Conservation (phyloP, 306 rosid genomes). For the Quercus aquifolioides region DNA sequence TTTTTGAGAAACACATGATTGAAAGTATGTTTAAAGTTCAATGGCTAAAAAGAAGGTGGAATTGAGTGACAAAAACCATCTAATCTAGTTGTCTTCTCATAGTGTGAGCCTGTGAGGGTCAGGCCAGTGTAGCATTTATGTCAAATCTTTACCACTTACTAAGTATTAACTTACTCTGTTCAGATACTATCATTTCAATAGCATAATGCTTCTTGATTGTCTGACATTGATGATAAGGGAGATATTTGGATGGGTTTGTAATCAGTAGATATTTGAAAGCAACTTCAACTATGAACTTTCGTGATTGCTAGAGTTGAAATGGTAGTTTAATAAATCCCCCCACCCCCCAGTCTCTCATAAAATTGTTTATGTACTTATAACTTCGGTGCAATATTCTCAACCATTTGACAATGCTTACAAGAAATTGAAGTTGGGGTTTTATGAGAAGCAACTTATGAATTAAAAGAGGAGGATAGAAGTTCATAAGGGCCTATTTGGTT, state of each 20-base stretch:
- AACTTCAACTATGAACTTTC: not conserved
- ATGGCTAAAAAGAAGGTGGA: not conserved
- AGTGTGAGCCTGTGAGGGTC: not conserved
- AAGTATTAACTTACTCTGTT: not conserved
- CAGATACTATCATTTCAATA: not conserved
- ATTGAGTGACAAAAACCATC: not conserved
- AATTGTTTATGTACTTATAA: no score
- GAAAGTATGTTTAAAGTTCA: no score
- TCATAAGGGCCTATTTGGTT: no score
- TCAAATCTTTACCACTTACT: not conserved
- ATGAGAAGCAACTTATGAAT: no score
- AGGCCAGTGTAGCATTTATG: no score
- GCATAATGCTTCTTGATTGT: conserved; percentile 9
- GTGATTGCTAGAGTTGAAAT: not conserved
- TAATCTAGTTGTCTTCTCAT: not conserved
- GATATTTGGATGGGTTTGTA: not conserved
- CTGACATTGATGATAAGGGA: conserved; percentile 14
- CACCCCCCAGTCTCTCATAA: no score
- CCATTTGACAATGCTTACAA: no score
- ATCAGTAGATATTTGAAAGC: not conserved
- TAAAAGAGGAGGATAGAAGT: no score
- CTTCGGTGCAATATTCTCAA: no score
- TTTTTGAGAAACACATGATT: no score
- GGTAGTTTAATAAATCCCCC: not conserved
- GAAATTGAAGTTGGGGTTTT: no score